Conservation (phyloP, 2,329 filamentous ascomycete genomes). For the Grosmannia serpens region DNA sequence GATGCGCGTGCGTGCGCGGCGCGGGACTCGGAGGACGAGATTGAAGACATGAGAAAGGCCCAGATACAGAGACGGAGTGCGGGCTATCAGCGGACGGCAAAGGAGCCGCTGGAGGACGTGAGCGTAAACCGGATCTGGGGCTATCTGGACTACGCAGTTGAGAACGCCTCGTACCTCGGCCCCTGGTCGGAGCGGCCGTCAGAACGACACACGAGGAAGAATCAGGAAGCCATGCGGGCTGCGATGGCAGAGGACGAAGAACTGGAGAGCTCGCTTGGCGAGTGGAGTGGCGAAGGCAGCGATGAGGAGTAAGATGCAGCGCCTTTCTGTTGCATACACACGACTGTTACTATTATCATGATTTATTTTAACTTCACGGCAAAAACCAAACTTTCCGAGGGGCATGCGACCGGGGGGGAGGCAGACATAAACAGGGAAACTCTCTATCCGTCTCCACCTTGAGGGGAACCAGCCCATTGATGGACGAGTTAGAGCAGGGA, state of each 20-base stretch:
- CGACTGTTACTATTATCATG: too few relatives aligned
- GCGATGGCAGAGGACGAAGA: neutral
- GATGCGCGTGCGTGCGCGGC: slow-evolving; percentile 8
- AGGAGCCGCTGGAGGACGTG: slow-evolving; percentile 5
- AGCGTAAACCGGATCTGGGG: slow-evolving; percentile 10
- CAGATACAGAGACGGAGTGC: neutral
- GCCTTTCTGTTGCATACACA: too few relatives aligned
- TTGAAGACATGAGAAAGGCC: neutral
- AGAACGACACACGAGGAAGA: neutral
- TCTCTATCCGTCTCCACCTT: too few relatives aligned
- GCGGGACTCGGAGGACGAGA: slow-evolving; percentile 2
- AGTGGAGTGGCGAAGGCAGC: neutral
- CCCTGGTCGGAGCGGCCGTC: slow-evolving; percentile 7
- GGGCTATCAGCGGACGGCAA: neutral
- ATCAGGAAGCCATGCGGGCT: neutral
- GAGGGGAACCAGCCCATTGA: too few relatives aligned
- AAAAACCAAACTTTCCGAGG: too few relatives aligned
- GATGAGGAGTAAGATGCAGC: too few relatives aligned
- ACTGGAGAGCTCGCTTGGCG: neutral
- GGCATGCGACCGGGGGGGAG: too few relatives aligned
- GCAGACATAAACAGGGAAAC: too few relatives aligned
- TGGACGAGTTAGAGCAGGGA: too few relatives aligned
- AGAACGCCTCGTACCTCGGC: slow-evolving; percentile 13
- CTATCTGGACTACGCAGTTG: slow-evolving; percentile 12
- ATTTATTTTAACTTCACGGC: too few relatives aligned